Base-by-base conservation (phyloP, 768 basidiomycete species). In the Boletales sp. region DNA sequence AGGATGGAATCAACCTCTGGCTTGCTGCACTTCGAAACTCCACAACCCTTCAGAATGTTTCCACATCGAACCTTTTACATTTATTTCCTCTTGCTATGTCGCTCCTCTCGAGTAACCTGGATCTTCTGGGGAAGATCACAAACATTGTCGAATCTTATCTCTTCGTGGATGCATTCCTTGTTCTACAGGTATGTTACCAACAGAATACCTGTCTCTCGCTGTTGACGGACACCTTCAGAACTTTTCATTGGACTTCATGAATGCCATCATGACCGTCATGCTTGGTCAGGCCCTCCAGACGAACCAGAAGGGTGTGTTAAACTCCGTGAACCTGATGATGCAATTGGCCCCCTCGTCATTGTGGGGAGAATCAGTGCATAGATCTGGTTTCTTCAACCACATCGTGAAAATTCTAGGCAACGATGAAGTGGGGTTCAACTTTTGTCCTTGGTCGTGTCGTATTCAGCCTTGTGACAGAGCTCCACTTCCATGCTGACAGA, bases 1-100 rank as follows among this genome's bases (percentile, higher is more conserved):
- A 83, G 53, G 92, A 94, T 64, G 87, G 81, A 0, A 64, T 93
- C 41, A 74, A 72, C 37, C 78, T 95, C 11, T 94, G 92, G 93
- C 72, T 77, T 19, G 72, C 78, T 31, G 79, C 87, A 1, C 69
- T 94, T 34, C 76, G 83, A 42, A 88, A 90, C 59, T 77, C 86
- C 1, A 64, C 75, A 2, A 70, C 74, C 1, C 63, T 90, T 8
- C 69, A 77, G 11, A 76, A 69, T 51, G 57, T 69, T n/a, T 67
- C 73, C 45, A 77, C 77, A 2, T 73, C 78, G 0, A 76, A 73
- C 35, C 74, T 93, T 19, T 67, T 82, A 31, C 79, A 82, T 21
- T 71, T 94, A 28, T 80, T 90, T 48, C 88, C 87, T 15, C 61
- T 77, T 32, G 79, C 80, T 3, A 63, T 90, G 11, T 48, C 70